Conservation (phyloP, 2,329 filamentous ascomycete species). For the Trichoderma atroviride region DNA sequence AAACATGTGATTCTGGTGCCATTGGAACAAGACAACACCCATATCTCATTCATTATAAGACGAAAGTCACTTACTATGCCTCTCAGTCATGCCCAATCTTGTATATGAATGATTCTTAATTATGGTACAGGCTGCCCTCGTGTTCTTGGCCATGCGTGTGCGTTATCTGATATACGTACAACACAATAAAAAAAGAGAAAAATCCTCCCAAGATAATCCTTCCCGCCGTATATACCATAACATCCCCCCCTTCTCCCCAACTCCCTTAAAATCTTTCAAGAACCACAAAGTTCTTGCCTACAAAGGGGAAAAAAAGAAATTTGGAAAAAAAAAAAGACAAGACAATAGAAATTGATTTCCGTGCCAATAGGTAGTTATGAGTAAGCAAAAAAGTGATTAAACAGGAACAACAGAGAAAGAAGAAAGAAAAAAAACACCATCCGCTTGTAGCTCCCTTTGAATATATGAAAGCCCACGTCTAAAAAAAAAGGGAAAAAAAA, state of each 20-base stretch:
- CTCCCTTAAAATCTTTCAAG: neutral
- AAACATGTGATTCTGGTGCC: neutral
- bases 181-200: neutral
- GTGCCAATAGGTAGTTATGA: neutral
- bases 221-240: constrained; percentile 19
- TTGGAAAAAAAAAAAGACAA: neutral
- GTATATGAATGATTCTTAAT: constrained; percentile 5
- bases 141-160: constrained; percentile 5
- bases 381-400: neutral
- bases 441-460: constrained; percentile 21
- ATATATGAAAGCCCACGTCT: constrained; percentile 16
- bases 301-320: neutral
- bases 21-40: no score
- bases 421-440: no score
- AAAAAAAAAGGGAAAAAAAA: neutral
- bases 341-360: neutral
- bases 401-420: neutral
- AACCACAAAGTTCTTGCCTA: neutral
- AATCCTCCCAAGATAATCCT: neutral
- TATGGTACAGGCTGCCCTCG: constrained; percentile 8
- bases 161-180: constrained; percentile 14
- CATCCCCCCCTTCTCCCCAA: neutral
- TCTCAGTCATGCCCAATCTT: neutral
- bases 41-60: no score
- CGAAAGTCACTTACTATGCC: neutral